Evolutionary conservation across 2,329 filamentous ascomycete genomes (phyloP), one percentile per base, ranked within the genome.

Genomic region (Ambrosiella beaveri): DNA sequence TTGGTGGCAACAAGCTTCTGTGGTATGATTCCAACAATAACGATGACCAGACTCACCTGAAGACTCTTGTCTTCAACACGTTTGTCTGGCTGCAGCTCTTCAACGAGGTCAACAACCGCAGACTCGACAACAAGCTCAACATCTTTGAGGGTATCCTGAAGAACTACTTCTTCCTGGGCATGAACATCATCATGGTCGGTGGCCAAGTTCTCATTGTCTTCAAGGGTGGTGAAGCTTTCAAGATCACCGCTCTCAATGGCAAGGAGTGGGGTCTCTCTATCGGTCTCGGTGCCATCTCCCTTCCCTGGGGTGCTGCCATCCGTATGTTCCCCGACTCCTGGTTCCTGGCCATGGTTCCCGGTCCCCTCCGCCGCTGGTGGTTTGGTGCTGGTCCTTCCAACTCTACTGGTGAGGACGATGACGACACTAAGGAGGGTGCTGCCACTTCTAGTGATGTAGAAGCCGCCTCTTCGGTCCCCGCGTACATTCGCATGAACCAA

Each of bases 181-280:
- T 95, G 70, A 86, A 89, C 69, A 66, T 77, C 57, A 76, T 93
- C 69, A 94, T 95, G 84, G 76, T 93, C 60, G 88, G 80, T 62
- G 86, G 86, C 7, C 89, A 95, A 66, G 73, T 89, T 17, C 78
- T 94, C 71, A 95, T 95, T 66, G 79, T 94, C 63, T 93, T 86
- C 64, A 79, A 94, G 58, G 88, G 88, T 62, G 83, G 85, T 45
- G 70, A 74, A 9, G 87, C 88, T 1, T 91, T 95, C 72, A 78
- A 79, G 49, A 86, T 90, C 50, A 63, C 57, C 3, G 61, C 62
- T n/a, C 70, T 95, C 52, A 81, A 80, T 59, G 82, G 80, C 51
- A 73, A 77, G 50, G 86, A 94, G 66, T 95, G 88, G 88, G 88
- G 76, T n/a, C 78, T 89, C 60, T 93, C 87, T 2, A 78, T 95